Evolutionary conservation across 2,329 filamentous ascomycete genomes (phyloP), one percentile per base, ranked within the genome.

Genomic region (Atkinsonella texensis): DNA sequence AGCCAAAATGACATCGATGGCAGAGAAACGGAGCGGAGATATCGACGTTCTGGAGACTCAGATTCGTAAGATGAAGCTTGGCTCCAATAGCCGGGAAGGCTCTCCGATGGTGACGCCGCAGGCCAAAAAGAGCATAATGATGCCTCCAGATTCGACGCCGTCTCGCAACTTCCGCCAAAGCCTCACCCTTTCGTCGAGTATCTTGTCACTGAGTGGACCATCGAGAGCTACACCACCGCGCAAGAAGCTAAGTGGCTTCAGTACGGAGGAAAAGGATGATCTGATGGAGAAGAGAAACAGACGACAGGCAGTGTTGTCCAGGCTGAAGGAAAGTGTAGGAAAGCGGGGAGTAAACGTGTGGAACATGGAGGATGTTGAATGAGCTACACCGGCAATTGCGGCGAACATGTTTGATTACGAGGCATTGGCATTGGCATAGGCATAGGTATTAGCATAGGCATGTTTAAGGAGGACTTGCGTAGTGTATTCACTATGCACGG

Each of bases 41-140:
- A 83, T 98, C 49, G 89, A 95, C 64, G 81, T 95, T 7, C 76
- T 97, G 33, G 93, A 97, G 69, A 80, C 83, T 46, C 87, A 95
- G 64, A 81, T 98, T 70, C 83, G 85, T 53, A 87, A 83, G 63
- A 68, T 94, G 20, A 76, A 77, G 7, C 68, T 87, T 11, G 66
- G 68, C 9, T 66, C 72, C 7, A 58, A 55, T 11, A 74, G 68
- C 60, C 65, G 73, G 41, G 70, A 75, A 61, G 71, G 62, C 40
- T 74, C 65, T 18, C 72, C 70, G 1, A 64, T 67, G 62, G 59
- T 62, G 53, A 71, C 68, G 23, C 70, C 68, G 2, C 68, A 70
- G 51, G 57, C 60, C 12, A 66, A 59, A 53, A 63, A 57, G 58
- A 70, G 62, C 55, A 57, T 69, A 32, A 63, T 71, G 58, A 63